Percentiles rank a stretch among this genome's conserved stretches.
Evolutionary conservation across 805 yeast genomes (phyloP).

Genomic region (Saccharomycopsis amapae): DNA sequence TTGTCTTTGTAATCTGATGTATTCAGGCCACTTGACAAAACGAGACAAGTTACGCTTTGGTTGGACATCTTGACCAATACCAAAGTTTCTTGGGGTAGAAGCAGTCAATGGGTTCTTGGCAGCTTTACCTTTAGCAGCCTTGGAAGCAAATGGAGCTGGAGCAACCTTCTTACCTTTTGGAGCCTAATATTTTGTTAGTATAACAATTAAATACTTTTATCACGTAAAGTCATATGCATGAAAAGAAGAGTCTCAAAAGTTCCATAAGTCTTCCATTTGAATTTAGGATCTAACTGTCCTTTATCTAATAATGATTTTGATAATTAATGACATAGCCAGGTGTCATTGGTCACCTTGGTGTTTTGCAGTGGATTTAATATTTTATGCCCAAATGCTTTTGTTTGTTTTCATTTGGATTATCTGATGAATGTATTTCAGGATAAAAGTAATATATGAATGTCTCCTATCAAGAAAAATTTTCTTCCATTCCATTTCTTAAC

Average conservation of each 20-base stretch:
- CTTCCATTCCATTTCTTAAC: no score
- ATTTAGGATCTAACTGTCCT: no score
- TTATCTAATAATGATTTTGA: no score
- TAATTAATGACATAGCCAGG: no score
- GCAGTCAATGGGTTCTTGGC: conserved; percentile 80
- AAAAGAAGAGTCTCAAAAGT: background rate
- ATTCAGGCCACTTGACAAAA: conserved; percentile 99
- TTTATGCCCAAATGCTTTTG: no score
- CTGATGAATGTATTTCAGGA: no score
- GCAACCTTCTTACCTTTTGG: conserved; percentile 71
- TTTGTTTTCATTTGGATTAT: no score
- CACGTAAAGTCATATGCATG: background rate
- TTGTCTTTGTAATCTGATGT: conserved; percentile 98
- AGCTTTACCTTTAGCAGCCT: conserved; percentile 48
- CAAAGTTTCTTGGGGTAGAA: conserved; percentile 86
- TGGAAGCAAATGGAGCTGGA: conserved; percentile 94
- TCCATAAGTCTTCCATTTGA: no score
- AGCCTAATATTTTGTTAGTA: conserved; percentile 33
- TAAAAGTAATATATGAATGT: no score
- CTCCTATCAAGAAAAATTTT: no score
- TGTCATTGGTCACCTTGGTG: no score
- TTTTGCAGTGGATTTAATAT: no score
- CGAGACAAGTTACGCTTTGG: conserved; percentile 94
- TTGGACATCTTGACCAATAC: conserved; percentile 94
- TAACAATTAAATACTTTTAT: background rate